Evolutionary conservation across 192 early-diverging fungal species (phyloP), one percentile per base, ranked within the genome.

Genomic region (Backusella luteola): DNA sequence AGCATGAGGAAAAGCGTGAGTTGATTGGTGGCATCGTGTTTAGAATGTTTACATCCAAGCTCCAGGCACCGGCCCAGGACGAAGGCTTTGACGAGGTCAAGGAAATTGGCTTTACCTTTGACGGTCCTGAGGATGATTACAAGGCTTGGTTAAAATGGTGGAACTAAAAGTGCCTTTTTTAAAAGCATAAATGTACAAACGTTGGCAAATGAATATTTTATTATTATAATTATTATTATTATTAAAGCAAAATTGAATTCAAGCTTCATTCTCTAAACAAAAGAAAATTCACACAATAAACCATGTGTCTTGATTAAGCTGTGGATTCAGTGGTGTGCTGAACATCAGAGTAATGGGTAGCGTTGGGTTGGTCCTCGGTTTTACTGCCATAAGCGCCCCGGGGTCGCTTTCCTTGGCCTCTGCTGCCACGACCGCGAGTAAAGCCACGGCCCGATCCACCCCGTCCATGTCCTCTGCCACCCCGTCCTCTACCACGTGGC

Each of bases 1-100:
- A 56, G 4, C 6, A 66, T 4, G 67, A 41, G 15, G 23, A 52
- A 66, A 36, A 66, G 56, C 38, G 59, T 11, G 59, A 76, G 4
- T 69, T 83, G 46, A 74, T 93, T 7, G 82, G 90, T 4, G 77
- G 76, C 17, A 81, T 93, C 41, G 93, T 88, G 14, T 93, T 88
- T 78, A 42, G 78, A 9, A 73, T 71, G 21, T 93, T 81, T 77
- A 84, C 73, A 14, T 80, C 76, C 8, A 81, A 78, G 21, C 88
- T 89, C 42, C 77, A 85, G 73, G 79, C 81, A 72, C 89, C 89
- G 3, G 73, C 39, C 0, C 35, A 80, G 23, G 44, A 74, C 8
- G 90, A 91, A 75, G 92, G 92, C 6, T 94, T 91, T 74, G 80
- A 75, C 12, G 89, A 90, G 72, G 84, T 94, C 29, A 82, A 85